Base-by-base conservation (phyloP, 805 yeast genomes). In the Pichia sporocuriosa region DNA sequence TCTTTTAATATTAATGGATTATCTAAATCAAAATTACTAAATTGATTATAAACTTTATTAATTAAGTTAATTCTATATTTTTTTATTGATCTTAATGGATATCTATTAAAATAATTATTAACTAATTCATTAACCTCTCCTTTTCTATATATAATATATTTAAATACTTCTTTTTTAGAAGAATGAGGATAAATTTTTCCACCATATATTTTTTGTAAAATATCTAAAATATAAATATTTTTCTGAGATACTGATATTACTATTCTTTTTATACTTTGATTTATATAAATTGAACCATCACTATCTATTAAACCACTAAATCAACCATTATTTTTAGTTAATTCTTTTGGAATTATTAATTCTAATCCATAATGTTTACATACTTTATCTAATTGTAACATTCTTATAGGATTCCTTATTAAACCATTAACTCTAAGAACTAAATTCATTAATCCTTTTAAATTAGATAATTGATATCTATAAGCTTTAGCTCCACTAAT, bases 281-380 rank as follows among this genome's bases (percentile, higher is more conserved):
- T n/a, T 5, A 9, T 9, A 32, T 32, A 32, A 6, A 32, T 32
- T 21, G 35, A 32, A 9, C 35, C 35, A 32, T 32, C 16, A 7
- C 35, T n/a, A 32, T 32, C 36, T n/a, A 33, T n/a, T n/a, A n/a
- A 33, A 10, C 36, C 36, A 33, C 36, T 33, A 13, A 33, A 33
- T 33, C 36, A 33, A 10, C 36, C 36, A 33, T 33, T 33, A 33
- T 33, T 23, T 13, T 33, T 13, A 33, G 36, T 33, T 33, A 33
- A 33, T n/a, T n/a, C n/a, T n/a, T n/a, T n/a, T 10, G 10, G n/a
- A 22, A 10, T n/a, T 23, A n/a, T 10, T 15, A 15, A 10, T 33
- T 20, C 22, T 33, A 33, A 33, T 21, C 9, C 8, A 33, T 33
- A 33, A n/a, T n/a, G 20, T 33, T n/a, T 22, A 33, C 36, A 33